A percentile compares a stretch with the other conserved stretches of the same genome.
Evolutionary conservation across 208 protist genomes (phyloP).

Genomic region (Acanthamoeba triangularis): DNA sequence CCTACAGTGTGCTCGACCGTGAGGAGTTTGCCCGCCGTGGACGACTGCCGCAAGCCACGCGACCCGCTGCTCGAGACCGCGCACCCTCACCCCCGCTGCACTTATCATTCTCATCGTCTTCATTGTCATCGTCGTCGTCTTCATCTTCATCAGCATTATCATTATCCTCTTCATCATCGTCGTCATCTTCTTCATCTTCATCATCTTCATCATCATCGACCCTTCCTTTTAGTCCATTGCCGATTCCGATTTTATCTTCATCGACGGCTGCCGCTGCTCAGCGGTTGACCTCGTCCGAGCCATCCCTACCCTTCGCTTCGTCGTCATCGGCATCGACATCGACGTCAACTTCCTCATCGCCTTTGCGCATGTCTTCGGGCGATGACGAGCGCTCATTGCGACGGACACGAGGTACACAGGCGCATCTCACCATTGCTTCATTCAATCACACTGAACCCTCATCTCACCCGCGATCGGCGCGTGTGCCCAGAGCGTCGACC

Average conservation of each 20-base stretch:
- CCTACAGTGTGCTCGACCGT: constrained; percentile 39
- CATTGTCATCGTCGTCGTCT: not conserved
- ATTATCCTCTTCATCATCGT: not conserved
- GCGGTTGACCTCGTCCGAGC: not conserved
- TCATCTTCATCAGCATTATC: not conserved
- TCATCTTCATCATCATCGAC: too few species aligned
- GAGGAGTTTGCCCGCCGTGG: constrained; percentile 8
- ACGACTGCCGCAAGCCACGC: not conserved
- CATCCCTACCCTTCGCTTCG: not conserved
- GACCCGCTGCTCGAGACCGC: not conserved
- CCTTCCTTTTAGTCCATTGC: not conserved
- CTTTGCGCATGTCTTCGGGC: not conserved
- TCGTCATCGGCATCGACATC: not conserved
- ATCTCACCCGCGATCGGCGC: not conserved
- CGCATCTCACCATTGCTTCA: too few species aligned
- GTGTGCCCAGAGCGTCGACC: not conserved
- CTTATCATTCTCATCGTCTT: not conserved
- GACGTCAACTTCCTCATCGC: not conserved
- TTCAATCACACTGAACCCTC: not conserved
- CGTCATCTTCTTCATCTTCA: not conserved
- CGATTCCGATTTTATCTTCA: not conserved
- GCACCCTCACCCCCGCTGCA: not conserved
- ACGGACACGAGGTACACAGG: not conserved
- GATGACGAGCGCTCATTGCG: not conserved
- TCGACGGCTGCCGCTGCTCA: not conserved